phyloP scores from a whole-genome alignment of 169 alveolate genomes.

The Babesia microti region DNA sequence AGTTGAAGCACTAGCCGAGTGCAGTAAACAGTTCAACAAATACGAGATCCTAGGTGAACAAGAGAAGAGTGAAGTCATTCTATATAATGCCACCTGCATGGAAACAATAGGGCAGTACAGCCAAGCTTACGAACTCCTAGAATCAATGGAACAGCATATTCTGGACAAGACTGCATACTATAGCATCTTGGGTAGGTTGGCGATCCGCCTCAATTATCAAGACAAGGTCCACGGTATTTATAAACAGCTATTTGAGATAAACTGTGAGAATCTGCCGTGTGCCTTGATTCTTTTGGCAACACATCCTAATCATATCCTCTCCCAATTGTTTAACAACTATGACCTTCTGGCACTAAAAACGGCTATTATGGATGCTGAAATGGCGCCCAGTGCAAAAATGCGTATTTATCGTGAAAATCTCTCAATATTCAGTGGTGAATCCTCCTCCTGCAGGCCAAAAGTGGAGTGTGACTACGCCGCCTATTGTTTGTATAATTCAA shows the following conservation, averaged over 20 bases:
- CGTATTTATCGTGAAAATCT: background rate
- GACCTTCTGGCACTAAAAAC: no score
- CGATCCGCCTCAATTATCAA: background rate
- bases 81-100: conserved; percentile 20
- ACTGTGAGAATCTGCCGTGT: conserved; percentile 22
- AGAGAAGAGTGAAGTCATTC: conserved; percentile 22
- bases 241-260: conserved; percentile 4
- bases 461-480: conserved; percentile 1
- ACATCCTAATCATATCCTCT: conserved; percentile 5
- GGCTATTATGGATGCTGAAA: no score
- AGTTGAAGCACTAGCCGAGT: no score
- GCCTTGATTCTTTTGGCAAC: conserved; percentile 12
- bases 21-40: conserved; percentile 5
- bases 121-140: conserved; percentile 11
- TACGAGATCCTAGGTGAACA: conserved; percentile 10
- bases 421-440: background rate
- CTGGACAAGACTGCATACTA: conserved; percentile 11
- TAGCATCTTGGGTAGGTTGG: conserved; percentile 6
- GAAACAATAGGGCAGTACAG: conserved; percentile 17
- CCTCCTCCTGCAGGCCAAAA: background rate
- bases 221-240: conserved; percentile 13
- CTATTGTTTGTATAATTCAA: background rate
- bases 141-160: background rate
- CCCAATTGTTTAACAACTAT: conserved; percentile 8
- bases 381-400: background rate